Conservation (phyloP, 228 moss, liverwort and hornwort species). For the Sphagnum magellanicum region DNA sequence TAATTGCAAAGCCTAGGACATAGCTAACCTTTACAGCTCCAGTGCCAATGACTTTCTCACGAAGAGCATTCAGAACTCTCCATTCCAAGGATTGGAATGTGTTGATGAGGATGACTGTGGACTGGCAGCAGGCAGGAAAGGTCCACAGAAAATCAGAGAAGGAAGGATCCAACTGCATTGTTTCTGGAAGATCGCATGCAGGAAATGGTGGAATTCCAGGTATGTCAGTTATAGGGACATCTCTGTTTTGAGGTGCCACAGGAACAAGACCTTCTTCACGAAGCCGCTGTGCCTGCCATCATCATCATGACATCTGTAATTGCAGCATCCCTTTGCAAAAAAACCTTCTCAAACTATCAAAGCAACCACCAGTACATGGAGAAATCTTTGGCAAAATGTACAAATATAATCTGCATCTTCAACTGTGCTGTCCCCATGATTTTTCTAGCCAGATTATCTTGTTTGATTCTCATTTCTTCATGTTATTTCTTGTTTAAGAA, state of each 20-base stretch:
- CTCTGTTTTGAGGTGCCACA: background rate
- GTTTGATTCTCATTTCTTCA: no score
- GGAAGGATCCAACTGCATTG: background rate
- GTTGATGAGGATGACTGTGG: conserved; percentile 26
- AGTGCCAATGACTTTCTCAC: conserved; percentile 13
- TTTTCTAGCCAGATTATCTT: no score
- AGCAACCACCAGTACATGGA: no score
- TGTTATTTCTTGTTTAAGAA: no score
- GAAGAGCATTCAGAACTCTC: conserved; percentile 9
- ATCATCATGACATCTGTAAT: no score
- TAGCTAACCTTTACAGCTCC: conserved; percentile 23
- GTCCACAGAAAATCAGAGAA: conserved; percentile 4
- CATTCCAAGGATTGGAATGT: conserved; percentile 29
- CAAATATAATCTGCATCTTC: no score
- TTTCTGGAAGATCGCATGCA: background rate
- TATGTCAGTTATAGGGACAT: background rate
- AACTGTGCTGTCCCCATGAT: no score
- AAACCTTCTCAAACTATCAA: no score
- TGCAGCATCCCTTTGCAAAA: no score
- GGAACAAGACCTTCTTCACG: background rate
- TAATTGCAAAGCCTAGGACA: background rate
- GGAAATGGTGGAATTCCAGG: background rate
- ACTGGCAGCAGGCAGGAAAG: conserved; percentile 13
- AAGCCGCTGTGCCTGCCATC: background rate
- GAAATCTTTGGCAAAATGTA: no score